Percentiles rank a stretch among this genome's conserved stretches.
Evolutionary conservation across 139 green algal genomes (phyloP).

Genomic region (Spirogloea muscicola): DNA sequence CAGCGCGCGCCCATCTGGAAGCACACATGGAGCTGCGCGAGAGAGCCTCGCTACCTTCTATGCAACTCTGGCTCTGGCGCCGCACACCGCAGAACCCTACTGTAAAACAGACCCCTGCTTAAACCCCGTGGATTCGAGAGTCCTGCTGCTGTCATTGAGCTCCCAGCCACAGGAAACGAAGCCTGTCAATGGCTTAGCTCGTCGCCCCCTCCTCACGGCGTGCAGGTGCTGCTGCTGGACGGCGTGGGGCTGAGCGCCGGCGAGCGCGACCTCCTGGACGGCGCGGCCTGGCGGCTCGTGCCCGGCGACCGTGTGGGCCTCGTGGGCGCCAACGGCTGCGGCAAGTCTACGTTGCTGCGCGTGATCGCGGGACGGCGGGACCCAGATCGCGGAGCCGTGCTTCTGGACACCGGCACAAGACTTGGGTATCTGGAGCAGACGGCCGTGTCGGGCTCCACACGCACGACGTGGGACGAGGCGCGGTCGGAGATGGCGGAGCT

Average conservation of each 20-base stretch:
- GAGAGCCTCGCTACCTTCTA: no score
- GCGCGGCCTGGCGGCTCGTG: slow-evolving; percentile 17
- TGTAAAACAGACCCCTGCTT: no score
- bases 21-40: no score
- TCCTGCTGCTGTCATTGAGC: no score
- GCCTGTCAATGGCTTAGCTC: no score
- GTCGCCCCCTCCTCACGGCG: no score
- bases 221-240: slow-evolving; percentile 28
- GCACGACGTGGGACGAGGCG: slow-evolving; percentile 64
- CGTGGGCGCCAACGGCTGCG: slow-evolving; percentile 39
- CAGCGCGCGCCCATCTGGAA: no score
- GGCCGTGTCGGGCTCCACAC: slow-evolving; percentile 56
- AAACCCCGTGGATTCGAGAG: no score
- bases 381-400: slow-evolving; percentile 13
- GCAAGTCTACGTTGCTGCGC: slow-evolving; percentile 42
- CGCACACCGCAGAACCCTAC: no score
- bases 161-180: no score
- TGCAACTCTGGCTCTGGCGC: no score
- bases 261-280: slow-evolving; percentile 10
- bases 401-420: slow-evolving; percentile 13
- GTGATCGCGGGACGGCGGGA: slow-evolving; percentile 12
- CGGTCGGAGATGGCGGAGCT: slow-evolving; percentile 52
- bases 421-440: slow-evolving; percentile 38
- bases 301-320: slow-evolving; percentile 4
- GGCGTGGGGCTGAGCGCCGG: slow-evolving; percentile 19